Conservation (phyloP, 768 basidiomycete genomes). For the Leccinum longicurvipes region DNA sequence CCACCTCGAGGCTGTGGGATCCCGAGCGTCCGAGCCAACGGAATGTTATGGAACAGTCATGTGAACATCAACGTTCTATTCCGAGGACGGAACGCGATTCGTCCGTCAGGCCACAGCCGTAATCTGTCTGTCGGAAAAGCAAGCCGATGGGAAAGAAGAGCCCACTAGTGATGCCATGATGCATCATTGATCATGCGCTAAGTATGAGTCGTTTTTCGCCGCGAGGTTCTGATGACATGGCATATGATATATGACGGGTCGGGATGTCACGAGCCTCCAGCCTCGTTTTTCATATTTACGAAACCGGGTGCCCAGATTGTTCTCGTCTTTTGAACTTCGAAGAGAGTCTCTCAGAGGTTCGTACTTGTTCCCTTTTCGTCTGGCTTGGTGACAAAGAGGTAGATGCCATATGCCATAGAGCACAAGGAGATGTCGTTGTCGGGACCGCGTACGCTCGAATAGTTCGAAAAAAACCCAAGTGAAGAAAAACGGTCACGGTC, state of each 20-base stretch:
- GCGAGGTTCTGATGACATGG: neutral
- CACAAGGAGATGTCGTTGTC: neutral
- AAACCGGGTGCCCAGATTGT: neutral
- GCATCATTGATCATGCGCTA: neutral
- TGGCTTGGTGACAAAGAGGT: too few relatives aligned
- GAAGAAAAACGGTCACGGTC: too few relatives aligned
- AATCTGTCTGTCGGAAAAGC: neutral
- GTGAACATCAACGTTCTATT: neutral
- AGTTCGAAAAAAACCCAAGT: neutral
- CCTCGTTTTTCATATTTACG: neutral
- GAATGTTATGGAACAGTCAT: neutral
- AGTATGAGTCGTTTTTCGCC: neutral
- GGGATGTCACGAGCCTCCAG: neutral
- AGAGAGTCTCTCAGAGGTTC: neutral
- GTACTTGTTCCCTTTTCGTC: neutral
- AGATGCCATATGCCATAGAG: too few relatives aligned
- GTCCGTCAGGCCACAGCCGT: neutral
- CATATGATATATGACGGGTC: neutral
- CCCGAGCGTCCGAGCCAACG: neutral
- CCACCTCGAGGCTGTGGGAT: neutral
- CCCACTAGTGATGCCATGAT: neutral
- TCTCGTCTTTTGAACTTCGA: neutral
- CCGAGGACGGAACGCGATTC: neutral
- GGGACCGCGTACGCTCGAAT: neutral
- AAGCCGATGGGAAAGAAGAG: neutral